Percentiles rank a stretch among this genome's conserved stretches.
phyloP scores from a whole-genome alignment of 306 rosid species.

The Cicer pinnatifidum region DNA sequence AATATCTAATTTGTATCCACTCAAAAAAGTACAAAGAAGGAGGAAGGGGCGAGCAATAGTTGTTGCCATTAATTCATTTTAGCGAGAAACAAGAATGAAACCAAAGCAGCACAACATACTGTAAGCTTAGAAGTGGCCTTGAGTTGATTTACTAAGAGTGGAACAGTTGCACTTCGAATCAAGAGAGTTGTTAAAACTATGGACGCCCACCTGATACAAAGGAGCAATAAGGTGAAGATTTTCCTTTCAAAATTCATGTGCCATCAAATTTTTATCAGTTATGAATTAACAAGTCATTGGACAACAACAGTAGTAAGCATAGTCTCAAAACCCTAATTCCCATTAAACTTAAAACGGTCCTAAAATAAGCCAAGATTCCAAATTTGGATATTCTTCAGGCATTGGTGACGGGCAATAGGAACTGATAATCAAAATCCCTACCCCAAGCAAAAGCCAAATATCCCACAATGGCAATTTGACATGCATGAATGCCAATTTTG shows the following conservation, averaged over 20 bases:
- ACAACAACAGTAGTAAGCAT: constrained; percentile 33
- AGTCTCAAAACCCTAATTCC: constrained; percentile 24
- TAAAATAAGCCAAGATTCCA: constrained; percentile 20
- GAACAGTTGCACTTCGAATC: constrained; percentile 70
- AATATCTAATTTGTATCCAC: constrained; percentile 2
- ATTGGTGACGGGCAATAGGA: not conserved
- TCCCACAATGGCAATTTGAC: not conserved
- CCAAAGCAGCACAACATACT: constrained; percentile 56
- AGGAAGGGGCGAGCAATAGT: constrained; percentile 7
- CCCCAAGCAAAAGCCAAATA: not conserved
- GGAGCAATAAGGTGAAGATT: constrained; percentile 11
- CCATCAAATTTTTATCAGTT: constrained; percentile 33
- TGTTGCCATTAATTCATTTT: constrained; percentile 19
- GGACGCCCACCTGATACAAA: constrained; percentile 81
- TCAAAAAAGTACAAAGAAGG: constrained; percentile 30
- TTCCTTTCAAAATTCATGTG: constrained; percentile 30
- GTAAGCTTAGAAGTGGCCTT: constrained; percentile 79
- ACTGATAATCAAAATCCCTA: constrained; percentile 21
- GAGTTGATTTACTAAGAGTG: constrained; percentile 74
- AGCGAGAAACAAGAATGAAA: constrained; percentile 30
- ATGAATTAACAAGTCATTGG: constrained; percentile 4
- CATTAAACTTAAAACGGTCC: constrained; percentile 23
- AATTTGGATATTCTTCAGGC: constrained; percentile 32
- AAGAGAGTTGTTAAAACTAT: constrained; percentile 69
- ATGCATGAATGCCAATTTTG: constrained; percentile 24